Conservation (phyloP, 345 rosid genomes). For the Bruguiera sexangula region DNA sequence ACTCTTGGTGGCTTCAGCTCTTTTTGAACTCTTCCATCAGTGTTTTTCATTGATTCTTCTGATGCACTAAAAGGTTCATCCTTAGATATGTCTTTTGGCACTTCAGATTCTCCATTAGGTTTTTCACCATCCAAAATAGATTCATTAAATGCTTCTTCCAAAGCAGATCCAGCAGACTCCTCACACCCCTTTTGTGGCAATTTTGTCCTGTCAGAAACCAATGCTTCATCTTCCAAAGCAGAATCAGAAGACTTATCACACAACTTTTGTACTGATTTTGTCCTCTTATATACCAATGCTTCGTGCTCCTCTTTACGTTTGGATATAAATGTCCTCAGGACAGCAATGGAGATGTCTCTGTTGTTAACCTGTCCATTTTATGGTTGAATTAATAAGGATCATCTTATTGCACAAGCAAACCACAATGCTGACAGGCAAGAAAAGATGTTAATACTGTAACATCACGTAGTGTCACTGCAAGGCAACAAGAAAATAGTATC, state of each 20-base stretch:
- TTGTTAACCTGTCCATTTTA: conserved; percentile 67
- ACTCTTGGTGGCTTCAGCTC: conserved; percentile 82
- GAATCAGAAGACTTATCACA: conserved; percentile 36
- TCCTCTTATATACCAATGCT: conserved; percentile 48
- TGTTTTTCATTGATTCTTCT: conserved; percentile 43
- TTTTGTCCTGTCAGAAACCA: conserved; percentile 48
- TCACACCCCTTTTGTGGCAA: conserved; percentile 35
- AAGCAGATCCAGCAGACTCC: conserved; percentile 30
- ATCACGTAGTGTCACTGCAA: no score
- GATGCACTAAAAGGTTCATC: conserved; percentile 39
- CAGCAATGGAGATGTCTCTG: conserved; percentile 89
- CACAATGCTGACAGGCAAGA: neutral
- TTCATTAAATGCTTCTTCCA: conserved; percentile 32
- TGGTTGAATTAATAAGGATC: conserved; percentile 11
- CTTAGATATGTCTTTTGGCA: conserved; percentile 34
- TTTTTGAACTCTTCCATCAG: conserved; percentile 42
- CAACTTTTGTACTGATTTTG: conserved; percentile 38
- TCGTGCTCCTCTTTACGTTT: conserved; percentile 71
- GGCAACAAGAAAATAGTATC: neutral
- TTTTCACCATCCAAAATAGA: conserved; percentile 31
- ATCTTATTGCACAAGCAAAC: neutral
- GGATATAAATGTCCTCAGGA: conserved; percentile 67
- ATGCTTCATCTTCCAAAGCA: conserved; percentile 56
- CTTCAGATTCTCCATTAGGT: conserved; percentile 40
- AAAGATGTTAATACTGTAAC: neutral